These are phyloP conservation scores for Diaporthe helianthi DNA, from an alignment of 2,329 filamentous ascomycete genomes.

Conservation along the genomic window DNA sequence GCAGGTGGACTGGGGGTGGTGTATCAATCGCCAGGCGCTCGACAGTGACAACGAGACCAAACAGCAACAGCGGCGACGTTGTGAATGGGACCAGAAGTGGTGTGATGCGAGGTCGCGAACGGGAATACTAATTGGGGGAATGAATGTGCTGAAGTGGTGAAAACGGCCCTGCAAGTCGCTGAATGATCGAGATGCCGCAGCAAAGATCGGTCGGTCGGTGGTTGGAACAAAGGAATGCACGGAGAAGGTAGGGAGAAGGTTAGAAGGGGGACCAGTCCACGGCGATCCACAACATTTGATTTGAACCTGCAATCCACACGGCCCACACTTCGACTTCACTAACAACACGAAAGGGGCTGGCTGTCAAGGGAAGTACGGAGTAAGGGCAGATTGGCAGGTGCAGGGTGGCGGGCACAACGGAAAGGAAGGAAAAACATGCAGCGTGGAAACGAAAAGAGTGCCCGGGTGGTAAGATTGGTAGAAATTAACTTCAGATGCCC, in stretches of 20 bases:
- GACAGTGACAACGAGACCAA: not conserved
- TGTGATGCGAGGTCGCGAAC: not conserved
- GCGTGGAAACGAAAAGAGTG: constrained; percentile 20
- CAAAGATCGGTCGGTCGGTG: not conserved
- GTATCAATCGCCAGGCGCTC: not conserved
- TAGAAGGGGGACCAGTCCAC: constrained; percentile 15
- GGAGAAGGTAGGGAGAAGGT: constrained; percentile 17
- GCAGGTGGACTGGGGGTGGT: constrained; percentile 1
- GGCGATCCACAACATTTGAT: constrained; percentile 16
- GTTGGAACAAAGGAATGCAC: constrained; percentile 16
- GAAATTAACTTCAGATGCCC: constrained; percentile 1
- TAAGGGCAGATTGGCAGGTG: not conserved
- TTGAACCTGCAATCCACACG: constrained; percentile 20
- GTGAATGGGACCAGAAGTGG: not conserved
- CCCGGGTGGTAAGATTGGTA: not conserved
- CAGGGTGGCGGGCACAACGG: not conserved
- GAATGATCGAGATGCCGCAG: not conserved
- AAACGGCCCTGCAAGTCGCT: not conserved
- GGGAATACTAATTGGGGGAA: not conserved
- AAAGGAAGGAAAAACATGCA: not conserved
- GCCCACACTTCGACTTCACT: constrained; percentile 10
- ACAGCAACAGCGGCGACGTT: not conserved
- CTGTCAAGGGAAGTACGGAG: constrained; percentile 20
- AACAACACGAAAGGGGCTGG: constrained; percentile 21
- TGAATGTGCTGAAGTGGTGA: not conserved